Evolutionary conservation across 2,329 filamentous ascomycete genomes (phyloP), one percentile per base, ranked within the genome.

Genomic region (Pseudogymnoascus sp.): DNA sequence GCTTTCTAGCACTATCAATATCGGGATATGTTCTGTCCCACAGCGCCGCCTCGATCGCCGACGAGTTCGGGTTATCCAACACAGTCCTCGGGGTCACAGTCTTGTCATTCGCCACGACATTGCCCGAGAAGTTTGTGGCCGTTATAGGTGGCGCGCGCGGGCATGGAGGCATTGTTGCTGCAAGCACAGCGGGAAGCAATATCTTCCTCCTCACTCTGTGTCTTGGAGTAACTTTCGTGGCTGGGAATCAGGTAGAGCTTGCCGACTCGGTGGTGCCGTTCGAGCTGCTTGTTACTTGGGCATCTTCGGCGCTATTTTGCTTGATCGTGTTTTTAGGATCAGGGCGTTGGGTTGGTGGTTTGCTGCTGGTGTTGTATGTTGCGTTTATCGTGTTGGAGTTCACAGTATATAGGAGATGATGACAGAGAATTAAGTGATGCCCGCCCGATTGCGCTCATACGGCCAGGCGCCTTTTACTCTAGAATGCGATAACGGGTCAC

Each of bases 191-290:
- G 0, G 80, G 79, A 4, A 81, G 79, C 64, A 83, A 83, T 62
- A 79, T 83, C 35, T 84, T 83, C 66, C 70, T 83, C 33, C 70
- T 82, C 13, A 77, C 78, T 1, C 70, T 83, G 3, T 83, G 80
- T 65, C 69, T 76, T 13, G 80, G 78, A 0, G 70, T 78, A 11
- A 62, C 74, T 26, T 71, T 74, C 61, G 54, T 72, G 15, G 65
- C 65, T 40, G 71, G 68, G 8, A 68, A 71, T 64, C 54, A 68
- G 2, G 64, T 67, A 6, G 62, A 63, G 50, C 60, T 73, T 9
- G 64, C 64, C 44, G 65, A 64, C 13, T 68, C 64, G 13, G 65
- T 73, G 24, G 70, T 64, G 0, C n/a, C 65, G 3, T 70, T 72
- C 44, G 73, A 75, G 44, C 60, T 72, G 1, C 62, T 63, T 4